Base-by-base conservation (phyloP, 805 yeast species). In the Candida easanensis region DNA sequence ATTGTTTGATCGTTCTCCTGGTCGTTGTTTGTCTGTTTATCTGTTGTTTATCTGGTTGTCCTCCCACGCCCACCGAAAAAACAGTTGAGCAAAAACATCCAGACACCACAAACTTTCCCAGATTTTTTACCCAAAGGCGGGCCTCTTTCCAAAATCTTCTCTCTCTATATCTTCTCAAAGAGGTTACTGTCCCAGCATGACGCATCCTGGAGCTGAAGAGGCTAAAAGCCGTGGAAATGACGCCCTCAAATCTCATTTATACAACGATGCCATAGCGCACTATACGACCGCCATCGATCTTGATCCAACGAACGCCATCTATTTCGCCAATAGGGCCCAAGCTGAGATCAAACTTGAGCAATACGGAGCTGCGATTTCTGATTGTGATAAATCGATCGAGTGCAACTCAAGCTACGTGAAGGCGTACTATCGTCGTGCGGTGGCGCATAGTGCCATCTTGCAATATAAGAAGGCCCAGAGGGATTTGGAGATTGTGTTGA, bases 321-420 rank as follows among this genome's bases (percentile, higher is more conserved):
- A 83, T 49, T 88, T 71, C 59, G 82, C 96, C 9, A 91, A 91
- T 64, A 73, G 97, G 50, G 97, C 98, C 0, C 89, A 88, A 61
- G 96, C 88, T 1, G 83, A 89, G 53, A 79, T 91, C 58, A 87
- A 88, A 56, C 63, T 82, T 43, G 99, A 91, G 61, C 83, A 82
- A 55, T 90, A 84, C 61, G 98, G 97, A 4, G 71, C 79, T 41
- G 95, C 97, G 1, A 75, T 90, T 3, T 69, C 63, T n/a, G 97
- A 90, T 61, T 82, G 95, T 53, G 76, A 81, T 26, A 65, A 68
- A 34, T 87, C 97, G 2, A 72, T 93, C 34, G 75, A 72, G 37
- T 56, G 82, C 9, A 88, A 91, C 58, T 74, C 81, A 1, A 59
- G 67, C 16, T 84, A 87, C 57, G 65, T 81, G 27, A 91, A 91